Base-by-base conservation (phyloP, 371 early-diverging fungal genomes). In the Mucor irregularis region DNA sequence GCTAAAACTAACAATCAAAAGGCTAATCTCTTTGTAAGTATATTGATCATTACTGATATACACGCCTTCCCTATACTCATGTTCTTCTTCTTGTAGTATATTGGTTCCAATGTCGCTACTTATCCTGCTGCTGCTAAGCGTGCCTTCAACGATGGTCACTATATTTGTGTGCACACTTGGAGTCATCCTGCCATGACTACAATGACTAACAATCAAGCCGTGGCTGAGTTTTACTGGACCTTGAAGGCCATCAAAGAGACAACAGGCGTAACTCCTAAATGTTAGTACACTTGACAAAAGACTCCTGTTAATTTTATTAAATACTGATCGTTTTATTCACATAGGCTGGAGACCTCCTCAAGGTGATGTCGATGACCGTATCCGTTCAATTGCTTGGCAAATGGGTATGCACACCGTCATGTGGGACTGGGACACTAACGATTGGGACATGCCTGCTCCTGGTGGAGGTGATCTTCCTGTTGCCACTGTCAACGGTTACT, bases 151-250 rank as follows among this genome's bases (percentile, higher is more conserved):
- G 67, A 70, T 43, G 75, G 81, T n/a, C 73, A 78, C 26, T 49
- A 53, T 14, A 53, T 83, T 33, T 74, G 77, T 44, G 55, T 62
- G 14, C 83, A 83, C 44, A 81, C 83, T 11, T 83, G 83, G 83
- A 72, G 78, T 14, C 87, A 87, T 63, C 78, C 75, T 21, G 50
- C 55, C 8, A 70, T 85, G 74, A 80, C 84, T 16, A 64, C 77
- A 4, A 58, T 66, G 26, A 63, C 71, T 25, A 81, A 78, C 52
- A 74, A 74, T 5, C 59, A 76, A 30, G 64, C 77, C 11, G 76
- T 83, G 26, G 78, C 85, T 24, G 83, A 86, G 45, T 48, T 85
- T 21, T 71, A 81, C 42, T 76, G 76, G 73, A 68, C 73, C 4
- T 61, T 71, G 3, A 58, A 62, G 16, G 72, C 74, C 24, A 73